These are phyloP conservation scores for Microbotryum violaceum DNA, from an alignment of 1,284 basidiomycete genomes.

Conservation along the genomic window DNA sequence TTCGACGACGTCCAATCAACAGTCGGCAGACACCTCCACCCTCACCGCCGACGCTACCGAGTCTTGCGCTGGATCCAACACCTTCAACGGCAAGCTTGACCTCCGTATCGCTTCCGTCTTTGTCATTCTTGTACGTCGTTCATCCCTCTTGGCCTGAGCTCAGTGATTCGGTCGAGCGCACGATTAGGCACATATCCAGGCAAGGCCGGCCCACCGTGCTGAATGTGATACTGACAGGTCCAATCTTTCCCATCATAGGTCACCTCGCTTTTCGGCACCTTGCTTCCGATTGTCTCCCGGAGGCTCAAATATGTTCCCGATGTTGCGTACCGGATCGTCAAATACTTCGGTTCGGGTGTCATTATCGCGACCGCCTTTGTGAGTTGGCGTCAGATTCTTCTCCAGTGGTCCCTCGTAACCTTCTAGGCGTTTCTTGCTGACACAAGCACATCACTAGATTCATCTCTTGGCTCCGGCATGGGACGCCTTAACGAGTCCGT, in stretches of 20 bases:
- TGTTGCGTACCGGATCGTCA: slow-evolving; percentile 54
- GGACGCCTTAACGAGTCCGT: slow-evolving; percentile 49
- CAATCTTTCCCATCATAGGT: too few relatives aligned
- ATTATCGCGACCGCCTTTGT: slow-evolving; percentile 63
- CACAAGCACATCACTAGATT: too few relatives aligned
- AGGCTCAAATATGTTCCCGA: slow-evolving; percentile 47
- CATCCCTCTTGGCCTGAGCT: too few relatives aligned
- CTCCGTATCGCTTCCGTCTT: slow-evolving; percentile 69
- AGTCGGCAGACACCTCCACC: neutral
- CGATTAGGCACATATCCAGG: too few relatives aligned
- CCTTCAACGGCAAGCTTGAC: slow-evolving; percentile 28
- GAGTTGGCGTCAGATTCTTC: too few relatives aligned
- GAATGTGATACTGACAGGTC: too few relatives aligned
- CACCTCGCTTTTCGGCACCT: slow-evolving; percentile 45
- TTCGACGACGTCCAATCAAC: neutral
- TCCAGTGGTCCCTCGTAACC: too few relatives aligned
- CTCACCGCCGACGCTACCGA: neutral
- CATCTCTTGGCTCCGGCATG: slow-evolving; percentile 62
- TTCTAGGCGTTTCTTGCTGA: too few relatives aligned
- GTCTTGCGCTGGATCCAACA: slow-evolving; percentile 8
- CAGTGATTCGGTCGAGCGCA: too few relatives aligned
- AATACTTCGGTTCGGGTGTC: slow-evolving; percentile 79
- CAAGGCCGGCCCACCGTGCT: too few relatives aligned
- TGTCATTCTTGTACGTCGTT: slow-evolving; percentile 56
- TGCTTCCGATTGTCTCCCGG: slow-evolving; percentile 10